These are phyloP conservation scores for Coccomyxa subellipsoidea DNA, from an alignment of 163 green algal species.

Conservation along the genomic window DNA sequence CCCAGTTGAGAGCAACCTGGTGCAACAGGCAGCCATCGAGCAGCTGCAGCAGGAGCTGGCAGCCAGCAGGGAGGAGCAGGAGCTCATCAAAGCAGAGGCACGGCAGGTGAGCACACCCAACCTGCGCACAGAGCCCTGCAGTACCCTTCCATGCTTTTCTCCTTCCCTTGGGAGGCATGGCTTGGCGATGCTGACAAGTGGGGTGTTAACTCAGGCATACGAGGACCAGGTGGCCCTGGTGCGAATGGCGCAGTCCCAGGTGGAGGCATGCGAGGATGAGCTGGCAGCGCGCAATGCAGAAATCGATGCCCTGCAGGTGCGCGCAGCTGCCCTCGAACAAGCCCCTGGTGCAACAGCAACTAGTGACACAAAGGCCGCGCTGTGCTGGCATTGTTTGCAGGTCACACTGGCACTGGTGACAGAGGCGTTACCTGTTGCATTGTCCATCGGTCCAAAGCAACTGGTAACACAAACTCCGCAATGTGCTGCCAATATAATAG, in stretches of 20 bases:
- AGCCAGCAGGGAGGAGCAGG: constrained; percentile 42
- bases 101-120: constrained; percentile 5
- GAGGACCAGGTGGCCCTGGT: constrained; percentile 50
- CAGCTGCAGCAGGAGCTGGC: constrained; percentile 56
- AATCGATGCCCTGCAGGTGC: constrained; percentile 28
- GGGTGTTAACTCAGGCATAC: constrained; percentile 42
- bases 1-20: not conserved
- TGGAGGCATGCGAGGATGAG: constrained; percentile 40
- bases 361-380: too few species aligned
- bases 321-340: too few species aligned
- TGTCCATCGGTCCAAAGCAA: too few species aligned
- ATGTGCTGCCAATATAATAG: not conserved
- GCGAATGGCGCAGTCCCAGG: constrained; percentile 43
- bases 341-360: too few species aligned
- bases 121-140: constrained; percentile 12
- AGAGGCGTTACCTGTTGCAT: not conserved
- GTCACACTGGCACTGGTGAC: not conserved
- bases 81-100: constrained; percentile 19
- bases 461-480: too few species aligned
- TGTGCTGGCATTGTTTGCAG: not conserved
- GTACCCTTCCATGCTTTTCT: too few species aligned
- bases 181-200: too few species aligned
- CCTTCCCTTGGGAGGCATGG: too few species aligned
- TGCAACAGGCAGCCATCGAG: constrained; percentile 40
- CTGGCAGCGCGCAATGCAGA: constrained; percentile 30